Percentiles rank a stretch among this genome's conserved stretches.
These are phyloP conservation scores for Metroxylon sagu DNA, from an alignment of 176 grass and related monocot genomes.

Conservation along the genomic window DNA sequence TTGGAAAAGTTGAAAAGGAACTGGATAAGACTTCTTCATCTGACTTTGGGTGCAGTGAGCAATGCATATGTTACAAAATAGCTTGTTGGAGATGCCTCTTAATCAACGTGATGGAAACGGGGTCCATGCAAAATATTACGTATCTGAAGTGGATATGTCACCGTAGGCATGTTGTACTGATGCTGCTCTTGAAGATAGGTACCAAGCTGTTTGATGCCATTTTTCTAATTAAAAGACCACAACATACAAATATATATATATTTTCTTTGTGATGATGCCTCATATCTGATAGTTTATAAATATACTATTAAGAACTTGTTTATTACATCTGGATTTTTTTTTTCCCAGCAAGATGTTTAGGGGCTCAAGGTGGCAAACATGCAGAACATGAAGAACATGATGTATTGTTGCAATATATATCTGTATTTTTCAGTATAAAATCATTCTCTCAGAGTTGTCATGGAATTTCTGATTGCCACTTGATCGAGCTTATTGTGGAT, in stretches of 20 bases:
- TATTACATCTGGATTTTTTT: slow-evolving; percentile 11
- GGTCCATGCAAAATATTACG: slow-evolving; percentile 47
- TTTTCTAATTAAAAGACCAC: no score
- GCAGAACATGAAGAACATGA: slow-evolving; percentile 57
- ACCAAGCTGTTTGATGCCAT: slow-evolving; percentile 7
- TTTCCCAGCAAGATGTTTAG: slow-evolving; percentile 44
- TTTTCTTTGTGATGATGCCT: neutral
- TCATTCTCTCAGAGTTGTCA: slow-evolving; percentile 20
- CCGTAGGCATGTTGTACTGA: slow-evolving; percentile 29
- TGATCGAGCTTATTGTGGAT: slow-evolving; percentile 45
- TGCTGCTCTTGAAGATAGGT: slow-evolving; percentile 76
- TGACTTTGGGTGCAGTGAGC: slow-evolving; percentile 13
- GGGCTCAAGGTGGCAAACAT: slow-evolving; percentile 29
- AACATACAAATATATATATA: neutral
- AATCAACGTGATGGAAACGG: slow-evolving; percentile 33
- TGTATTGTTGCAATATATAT: slow-evolving; percentile 61
- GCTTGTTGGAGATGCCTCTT: slow-evolving; percentile 67
- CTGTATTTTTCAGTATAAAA: slow-evolving; percentile 40
- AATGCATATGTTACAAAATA: slow-evolving; percentile 29
- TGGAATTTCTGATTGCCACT: slow-evolving; percentile 26
- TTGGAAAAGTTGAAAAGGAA: slow-evolving; percentile 11
- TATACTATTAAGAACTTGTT: no score
- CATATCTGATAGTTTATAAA: neutral
- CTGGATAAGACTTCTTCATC: neutral
- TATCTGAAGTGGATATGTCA: slow-evolving; percentile 41